These are phyloP conservation scores for Fomitopsis pulvina DNA, from an alignment of 768 basidiomycete species.

Conservation along the genomic window DNA sequence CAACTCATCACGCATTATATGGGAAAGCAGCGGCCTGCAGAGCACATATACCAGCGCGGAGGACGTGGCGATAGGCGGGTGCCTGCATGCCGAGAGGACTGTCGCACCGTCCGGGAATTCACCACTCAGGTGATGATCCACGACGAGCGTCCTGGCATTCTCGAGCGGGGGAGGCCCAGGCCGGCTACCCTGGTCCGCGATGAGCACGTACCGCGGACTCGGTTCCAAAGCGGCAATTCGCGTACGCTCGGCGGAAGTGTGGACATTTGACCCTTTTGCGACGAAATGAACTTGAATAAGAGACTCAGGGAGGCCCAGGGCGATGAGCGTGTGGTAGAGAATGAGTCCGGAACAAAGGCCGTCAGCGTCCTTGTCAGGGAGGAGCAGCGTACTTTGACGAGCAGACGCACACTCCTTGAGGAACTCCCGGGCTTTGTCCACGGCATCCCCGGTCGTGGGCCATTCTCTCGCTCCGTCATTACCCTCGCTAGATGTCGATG, in stretches of 20 bases:
- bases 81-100: conserved; percentile 33
- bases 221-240: conserved; percentile 21
- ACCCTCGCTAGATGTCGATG: too few species aligned
- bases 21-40: conserved; percentile 26
- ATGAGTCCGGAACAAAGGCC: conserved; percentile 29
- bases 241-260: conserved; percentile 25
- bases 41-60: conserved; percentile 36
- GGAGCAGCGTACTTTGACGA: conserved; percentile 22
- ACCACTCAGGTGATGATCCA: conserved; percentile 42
- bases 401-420: conserved; percentile 14
- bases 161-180: conserved; percentile 27
- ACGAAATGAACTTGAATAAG: conserved; percentile 33
- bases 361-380: conserved; percentile 41
- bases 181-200: conserved; percentile 41
- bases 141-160: conserved; percentile 26
- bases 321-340: conserved; percentile 30
- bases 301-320: conserved; percentile 27
- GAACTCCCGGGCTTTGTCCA: conserved; percentile 11
- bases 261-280: conserved; percentile 35
- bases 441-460: conserved; percentile 12
- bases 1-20: conserved; percentile 6
- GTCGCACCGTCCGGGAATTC: conserved; percentile 30
- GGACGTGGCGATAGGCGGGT: conserved; percentile 36
- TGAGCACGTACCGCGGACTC: conserved; percentile 27
- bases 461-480: conserved; percentile 8